Evolutionary conservation across 2,329 filamentous ascomycete species (phyloP).

Genomic region (Aspergillus carbonarius): DNA sequence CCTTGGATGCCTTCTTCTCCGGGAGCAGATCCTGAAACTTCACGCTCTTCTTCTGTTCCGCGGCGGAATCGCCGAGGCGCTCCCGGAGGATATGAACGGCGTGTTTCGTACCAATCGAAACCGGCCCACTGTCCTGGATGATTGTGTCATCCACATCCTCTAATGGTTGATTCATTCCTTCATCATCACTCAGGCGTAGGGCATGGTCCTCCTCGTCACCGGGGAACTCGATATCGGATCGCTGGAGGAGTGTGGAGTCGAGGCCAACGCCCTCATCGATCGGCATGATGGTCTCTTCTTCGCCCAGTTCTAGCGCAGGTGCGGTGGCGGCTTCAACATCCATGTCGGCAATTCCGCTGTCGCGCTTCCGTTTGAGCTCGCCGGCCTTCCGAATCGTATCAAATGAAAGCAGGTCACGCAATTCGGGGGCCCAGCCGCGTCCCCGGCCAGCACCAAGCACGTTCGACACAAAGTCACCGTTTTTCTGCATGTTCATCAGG

Average conservation of each 20-base stretch:
- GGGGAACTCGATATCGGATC: slow-evolving; percentile 65
- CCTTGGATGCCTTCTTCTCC: slow-evolving; percentile 74
- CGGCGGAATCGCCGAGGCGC: slow-evolving; percentile 66
- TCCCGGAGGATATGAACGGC: slow-evolving; percentile 93
- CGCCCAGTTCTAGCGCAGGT: slow-evolving; percentile 61
- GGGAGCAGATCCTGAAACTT: slow-evolving; percentile 91
- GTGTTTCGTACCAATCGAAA: slow-evolving; percentile 89
- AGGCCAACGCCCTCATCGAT: slow-evolving; percentile 53
- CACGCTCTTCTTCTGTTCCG: slow-evolving; percentile 75
- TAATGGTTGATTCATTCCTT: slow-evolving; percentile 45
- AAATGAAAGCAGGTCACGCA: slow-evolving; percentile 87
- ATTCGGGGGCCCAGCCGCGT: slow-evolving; percentile 83
- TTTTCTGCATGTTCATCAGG: slow-evolving; percentile 88
- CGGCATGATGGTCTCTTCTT: slow-evolving; percentile 59
- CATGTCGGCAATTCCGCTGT: slow-evolving; percentile 79
- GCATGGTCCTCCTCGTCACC: slow-evolving; percentile 54
- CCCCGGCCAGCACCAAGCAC: slow-evolving; percentile 79
- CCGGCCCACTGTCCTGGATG: slow-evolving; percentile 81
- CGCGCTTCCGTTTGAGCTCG: slow-evolving; percentile 90
- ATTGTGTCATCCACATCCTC: slow-evolving; percentile 78
- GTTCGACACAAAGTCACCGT: slow-evolving; percentile 82
- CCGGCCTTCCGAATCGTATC: slow-evolving; percentile 73
- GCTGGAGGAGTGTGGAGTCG: slow-evolving; percentile 48
- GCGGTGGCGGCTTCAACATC: slow-evolving; percentile 66
- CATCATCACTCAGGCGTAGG: slow-evolving; percentile 49